phyloP scores from a whole-genome alignment of 371 early-diverging fungal species.

The Circinella minor region DNA sequence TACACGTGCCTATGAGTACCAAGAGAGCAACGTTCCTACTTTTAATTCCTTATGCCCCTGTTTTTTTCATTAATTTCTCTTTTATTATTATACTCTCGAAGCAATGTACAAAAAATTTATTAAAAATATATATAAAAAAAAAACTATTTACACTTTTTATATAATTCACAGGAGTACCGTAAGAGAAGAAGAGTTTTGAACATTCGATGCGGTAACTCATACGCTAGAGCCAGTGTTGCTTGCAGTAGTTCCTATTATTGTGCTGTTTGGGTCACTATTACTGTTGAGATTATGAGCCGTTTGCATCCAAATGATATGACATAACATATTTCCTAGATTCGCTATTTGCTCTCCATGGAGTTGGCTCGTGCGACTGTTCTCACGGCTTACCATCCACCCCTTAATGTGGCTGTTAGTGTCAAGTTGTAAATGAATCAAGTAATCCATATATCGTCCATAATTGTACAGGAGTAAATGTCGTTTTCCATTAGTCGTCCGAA shows the following conservation, averaged over 20 bases:
- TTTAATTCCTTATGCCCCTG: background rate
- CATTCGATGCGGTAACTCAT: background rate
- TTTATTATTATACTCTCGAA: background rate
- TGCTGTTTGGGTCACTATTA: background rate
- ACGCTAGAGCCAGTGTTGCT: background rate
- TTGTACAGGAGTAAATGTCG: conserved; percentile 42
- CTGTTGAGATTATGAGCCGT: background rate
- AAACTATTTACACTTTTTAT: background rate
- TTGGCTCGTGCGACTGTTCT: conserved; percentile 16
- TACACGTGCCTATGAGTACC: no score
- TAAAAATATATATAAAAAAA: background rate
- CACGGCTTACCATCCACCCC: conserved; percentile 49
- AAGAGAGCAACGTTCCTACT: no score
- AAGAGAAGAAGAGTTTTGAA: background rate
- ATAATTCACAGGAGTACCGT: background rate
- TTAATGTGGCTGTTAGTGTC: conserved; percentile 18
- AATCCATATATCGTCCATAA: conserved; percentile 45
- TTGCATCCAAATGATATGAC: conserved; percentile 37
- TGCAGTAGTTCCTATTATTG: background rate
- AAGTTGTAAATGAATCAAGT: conserved; percentile 39
- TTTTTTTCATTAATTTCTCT: background rate
- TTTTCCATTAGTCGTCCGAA: conserved; percentile 24
- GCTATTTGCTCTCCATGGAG: conserved; percentile 39
- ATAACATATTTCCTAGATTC: conserved; percentile 33
- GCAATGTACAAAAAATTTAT: background rate